Evolutionary conservation across 176 grass and related monocot species (phyloP), one percentile per base, ranked within the genome.

Genomic region (Musa acuminata): DNA sequence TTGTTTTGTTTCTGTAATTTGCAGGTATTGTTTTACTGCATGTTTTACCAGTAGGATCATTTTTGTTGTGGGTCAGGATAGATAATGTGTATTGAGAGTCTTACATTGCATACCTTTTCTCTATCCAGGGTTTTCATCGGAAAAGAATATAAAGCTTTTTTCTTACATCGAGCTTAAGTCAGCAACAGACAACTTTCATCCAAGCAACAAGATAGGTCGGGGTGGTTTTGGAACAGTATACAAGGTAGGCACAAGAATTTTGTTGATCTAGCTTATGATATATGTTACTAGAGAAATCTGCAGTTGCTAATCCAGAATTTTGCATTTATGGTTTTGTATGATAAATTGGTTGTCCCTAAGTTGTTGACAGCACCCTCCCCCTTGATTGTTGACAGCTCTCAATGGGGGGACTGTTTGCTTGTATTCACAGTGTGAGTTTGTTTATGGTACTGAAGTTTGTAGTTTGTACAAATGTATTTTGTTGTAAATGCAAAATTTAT

Each of bases 141-240:
- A 90, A 25, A 97, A 90, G 55, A 90, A 97, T 77, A 87, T 93
- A 80, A 85, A 75, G 71, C 71, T 92, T 48, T 92, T 96, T 81
- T 80, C 92, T 9, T 92, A 96, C 80, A 68, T 69, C 48, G 89
- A 96, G 59, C 57, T 96, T 69, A 87, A 73, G 82, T 89, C 89
- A 58, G 92, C 89, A 72, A 96, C 89, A 9, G 75, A 85, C 77
- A 89, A 87, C 80, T 92, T 96, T 72, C 69, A 83, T 50, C 89
- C 50, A 14, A 81, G 48, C 2, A 92, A 87, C 27, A 92, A 92
- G 88, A 72, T 92, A 49, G 92, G 92, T 1, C 82, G 80, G 48
- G 92, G 92, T 49, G 92, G 92, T 4, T 96, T 92, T 53, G 87
- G 92, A 62, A 89, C 69, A 50, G 92, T 96, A 19, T 96, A 92